Conservation (phyloP, 176 grass and related monocot species). For the Oryza officinalis region DNA sequence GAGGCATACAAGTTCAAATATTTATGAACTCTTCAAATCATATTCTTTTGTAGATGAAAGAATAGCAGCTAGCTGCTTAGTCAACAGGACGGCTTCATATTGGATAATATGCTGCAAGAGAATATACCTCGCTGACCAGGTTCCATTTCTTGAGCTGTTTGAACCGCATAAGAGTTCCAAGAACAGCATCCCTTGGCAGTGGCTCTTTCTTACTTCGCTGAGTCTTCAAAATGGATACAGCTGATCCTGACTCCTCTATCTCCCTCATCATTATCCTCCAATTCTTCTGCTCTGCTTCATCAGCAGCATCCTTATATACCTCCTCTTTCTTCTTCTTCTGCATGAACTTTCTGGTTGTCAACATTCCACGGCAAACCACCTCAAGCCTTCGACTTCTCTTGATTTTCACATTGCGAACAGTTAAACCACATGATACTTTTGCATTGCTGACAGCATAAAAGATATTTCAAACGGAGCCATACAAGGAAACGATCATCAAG, state of each 20-base stretch:
- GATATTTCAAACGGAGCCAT: conserved; percentile 11
- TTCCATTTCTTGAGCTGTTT: conserved; percentile 95
- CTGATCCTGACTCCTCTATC: conserved; percentile 73
- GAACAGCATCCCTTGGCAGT: conserved; percentile 67
- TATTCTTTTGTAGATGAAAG: conserved; percentile 7
- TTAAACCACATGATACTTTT: conserved; percentile 42
- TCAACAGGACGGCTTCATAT: conserved; percentile 8
- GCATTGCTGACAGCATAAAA: conserved; percentile 58
- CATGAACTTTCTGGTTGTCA: conserved; percentile 87
- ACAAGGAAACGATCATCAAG: background rate
- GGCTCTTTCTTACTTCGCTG: conserved; percentile 44
- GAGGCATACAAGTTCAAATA: conserved; percentile 1
- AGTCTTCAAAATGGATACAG: conserved; percentile 60
- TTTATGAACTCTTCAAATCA: background rate
- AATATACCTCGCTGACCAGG: conserved; percentile 81
- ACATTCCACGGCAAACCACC: conserved; percentile 71
- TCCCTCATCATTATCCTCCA: conserved; percentile 92
- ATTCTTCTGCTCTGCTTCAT: conserved; percentile 73
- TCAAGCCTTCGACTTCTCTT: conserved; percentile 39
- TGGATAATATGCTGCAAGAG: conserved; percentile 14
- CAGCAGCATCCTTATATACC: conserved; percentile 64
- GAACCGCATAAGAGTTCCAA: conserved; percentile 84
- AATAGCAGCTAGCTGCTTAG: background rate
- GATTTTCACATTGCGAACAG: conserved; percentile 46
- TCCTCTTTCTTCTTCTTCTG: conserved; percentile 71